Evolutionary conservation across 2,329 filamentous ascomycete genomes (phyloP), one percentile per base, ranked within the genome.

Genomic region (Stagonosporopsis chrysanthemi): DNA sequence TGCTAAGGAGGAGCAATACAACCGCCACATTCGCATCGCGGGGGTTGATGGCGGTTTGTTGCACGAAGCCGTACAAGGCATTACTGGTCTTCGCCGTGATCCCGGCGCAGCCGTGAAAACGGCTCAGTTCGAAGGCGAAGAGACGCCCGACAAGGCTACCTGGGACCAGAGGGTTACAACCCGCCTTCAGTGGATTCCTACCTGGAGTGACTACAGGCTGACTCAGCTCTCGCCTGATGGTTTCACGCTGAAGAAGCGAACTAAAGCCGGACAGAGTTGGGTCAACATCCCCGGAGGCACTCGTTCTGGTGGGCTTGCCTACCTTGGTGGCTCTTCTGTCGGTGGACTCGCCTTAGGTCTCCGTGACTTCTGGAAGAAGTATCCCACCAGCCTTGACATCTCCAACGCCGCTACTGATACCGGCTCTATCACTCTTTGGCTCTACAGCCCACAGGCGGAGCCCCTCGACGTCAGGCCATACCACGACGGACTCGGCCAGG

Each of bases 341-440:
- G 86, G 86, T n/a, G 86, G 86, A 12, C 76, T 88, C 1, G 85
- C 83, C 1, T 69, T 88, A 5, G 84, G 84, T 0, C 77, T 86
- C 43, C 80, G 82, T 2, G 81, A 88, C 63, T 88, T 88, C 68
- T 88, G 86, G 86, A 84, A 88, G 75, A 79, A 83, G 15, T 87
- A 85, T 60, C 86, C 86, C 0, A 85, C 83, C 0, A 80, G 82
- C 3, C 71, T 88, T 4, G 85, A 88, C 42, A 79, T 88, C 11
- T 72, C 78, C 0, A 79, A 83, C 47, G 82, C 84, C 0, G 79
- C 78, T 0, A 76, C 77, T 0, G 81, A 86, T 42, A 66, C 71
- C 2, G 84, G 84, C 0, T 75, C 79, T 4, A 75, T 88, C 11
- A 88, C 85, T 0, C 56, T 86, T 0, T 88, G 86, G 86, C 69